Conservation (phyloP, 768 basidiomycete genomes). For the Nidularia pulvinata region DNA sequence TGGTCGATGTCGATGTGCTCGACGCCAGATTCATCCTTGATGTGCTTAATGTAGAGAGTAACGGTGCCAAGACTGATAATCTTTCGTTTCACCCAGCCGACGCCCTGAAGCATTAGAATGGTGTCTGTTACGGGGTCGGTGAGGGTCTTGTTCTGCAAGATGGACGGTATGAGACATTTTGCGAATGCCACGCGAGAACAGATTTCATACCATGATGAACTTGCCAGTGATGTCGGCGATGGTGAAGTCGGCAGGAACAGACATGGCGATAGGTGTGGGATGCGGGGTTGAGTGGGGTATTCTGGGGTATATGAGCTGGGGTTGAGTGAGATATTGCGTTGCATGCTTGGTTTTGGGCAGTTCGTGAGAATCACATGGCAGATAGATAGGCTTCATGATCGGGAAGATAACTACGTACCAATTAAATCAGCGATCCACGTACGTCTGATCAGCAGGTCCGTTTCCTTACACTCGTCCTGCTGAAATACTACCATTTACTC, state of each 20-base stretch:
- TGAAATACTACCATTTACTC: too few relatives aligned
- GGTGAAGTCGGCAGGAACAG: constrained; percentile 59
- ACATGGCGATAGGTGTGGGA: constrained; percentile 40
- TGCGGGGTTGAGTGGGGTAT: background rate
- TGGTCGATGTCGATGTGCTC: constrained; percentile 74
- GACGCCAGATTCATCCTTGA: constrained; percentile 52
- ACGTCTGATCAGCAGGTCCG: too few relatives aligned
- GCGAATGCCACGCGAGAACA: too few relatives aligned
- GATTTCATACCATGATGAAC: constrained; percentile 65
- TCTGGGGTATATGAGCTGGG: background rate
- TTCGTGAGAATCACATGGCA: background rate
- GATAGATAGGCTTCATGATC: background rate
- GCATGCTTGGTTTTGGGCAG: background rate
- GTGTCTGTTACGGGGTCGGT: constrained; percentile 62
- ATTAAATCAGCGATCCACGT: too few relatives aligned
- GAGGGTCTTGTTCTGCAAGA: constrained; percentile 61
- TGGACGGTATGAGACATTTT: background rate
- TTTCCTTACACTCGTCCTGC: too few relatives aligned
- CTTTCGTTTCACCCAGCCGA: constrained; percentile 71
- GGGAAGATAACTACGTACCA: too few relatives aligned
- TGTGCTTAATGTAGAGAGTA: constrained; percentile 64
- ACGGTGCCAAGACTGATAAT: constrained; percentile 57
- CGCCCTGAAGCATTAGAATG: constrained; percentile 70
- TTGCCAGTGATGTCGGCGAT: constrained; percentile 62
- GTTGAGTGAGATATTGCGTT: background rate